Evolutionary conservation across 768 basidiomycete species (phyloP), one percentile per base, ranked within the genome.

Genomic region (Tricholoma terreum): DNA sequence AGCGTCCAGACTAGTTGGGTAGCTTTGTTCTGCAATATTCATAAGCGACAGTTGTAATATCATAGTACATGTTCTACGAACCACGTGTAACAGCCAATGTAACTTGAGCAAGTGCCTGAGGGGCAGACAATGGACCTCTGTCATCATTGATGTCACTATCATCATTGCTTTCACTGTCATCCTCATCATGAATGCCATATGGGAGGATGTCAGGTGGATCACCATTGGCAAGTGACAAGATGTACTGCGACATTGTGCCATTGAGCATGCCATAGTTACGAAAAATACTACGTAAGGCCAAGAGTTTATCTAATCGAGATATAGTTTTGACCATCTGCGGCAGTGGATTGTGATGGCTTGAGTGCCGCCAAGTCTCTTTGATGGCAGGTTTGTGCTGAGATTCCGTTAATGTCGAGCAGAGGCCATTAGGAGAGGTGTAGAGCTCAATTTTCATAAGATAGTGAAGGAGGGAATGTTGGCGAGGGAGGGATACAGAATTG

Each of bases 401-500:
- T 12, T 43, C 21, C 1, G 21, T 43, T 21, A 43, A n/a, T 11
- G 10, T n/a, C 12, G 42, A 43, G 42, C 31, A 33, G 31, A 33
- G 31, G 31, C 31, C 31, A 33, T 33, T 33, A 33, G 31, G 10
- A 33, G 31, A 33, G 31, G 31, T 10, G 10, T 33, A 33, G 31
- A 33, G 31, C 31, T 24, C 21, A 2, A 43, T 43, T 43, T 43
- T 43, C 6, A 14, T n/a, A 43, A 43, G 6, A 40, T 43, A 43
- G 11, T 43, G 42, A 11, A 24, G 21, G 8, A 43, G 42, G 4
- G 21, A 50, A 40, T 61, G 60, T 56, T 61, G 57, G 4, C 60
- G 52, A 17, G 59, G 56, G 17, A 60, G 60, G 8, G 48, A 55
- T 31, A 61, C 40, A 14, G 51, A 49, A 5, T 38, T 33, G 19